Evolutionary conservation across 2,329 filamentous ascomycete genomes (phyloP).

Genomic region (Phoma sp.): DNA sequence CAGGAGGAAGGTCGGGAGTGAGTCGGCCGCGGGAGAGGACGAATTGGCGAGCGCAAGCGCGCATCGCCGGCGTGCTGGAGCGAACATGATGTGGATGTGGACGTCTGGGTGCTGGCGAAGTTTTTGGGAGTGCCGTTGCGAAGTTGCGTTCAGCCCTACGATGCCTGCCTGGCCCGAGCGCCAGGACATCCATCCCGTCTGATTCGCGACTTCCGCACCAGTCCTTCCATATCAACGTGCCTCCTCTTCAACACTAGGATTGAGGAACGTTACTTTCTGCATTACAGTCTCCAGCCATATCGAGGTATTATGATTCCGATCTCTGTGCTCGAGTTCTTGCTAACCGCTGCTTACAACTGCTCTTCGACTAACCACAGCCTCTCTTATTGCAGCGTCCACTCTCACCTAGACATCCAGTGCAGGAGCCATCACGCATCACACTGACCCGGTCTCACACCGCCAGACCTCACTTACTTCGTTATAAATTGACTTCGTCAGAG

Average conservation of each 20-base stretch:
- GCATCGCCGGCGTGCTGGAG: slow-evolving; percentile 64
- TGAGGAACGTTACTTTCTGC: background rate
- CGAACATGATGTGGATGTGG: slow-evolving; percentile 62
- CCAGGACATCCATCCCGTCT: background rate
- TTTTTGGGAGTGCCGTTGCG: slow-evolving; percentile 29
- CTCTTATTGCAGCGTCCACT: slow-evolving; percentile 18
- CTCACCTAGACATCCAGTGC: slow-evolving; percentile 20
- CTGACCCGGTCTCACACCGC: background rate
- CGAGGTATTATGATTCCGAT: too few species aligned
- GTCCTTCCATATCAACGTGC: background rate
- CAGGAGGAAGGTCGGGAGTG: slow-evolving; percentile 74
- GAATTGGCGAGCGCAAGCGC: slow-evolving; percentile 59
- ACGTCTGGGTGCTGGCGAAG: slow-evolving; percentile 20
- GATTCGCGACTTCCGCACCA: slow-evolving; percentile 12
- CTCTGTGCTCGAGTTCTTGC: too few species aligned
- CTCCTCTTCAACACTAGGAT: too few species aligned
- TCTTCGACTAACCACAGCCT: slow-evolving; percentile 14
- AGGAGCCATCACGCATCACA: slow-evolving; percentile 7
- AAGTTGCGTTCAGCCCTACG: slow-evolving; percentile 16
- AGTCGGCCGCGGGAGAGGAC: slow-evolving; percentile 51
- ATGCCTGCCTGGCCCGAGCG: background rate
- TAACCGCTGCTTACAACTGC: background rate
- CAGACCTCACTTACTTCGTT: slow-evolving; percentile 19
- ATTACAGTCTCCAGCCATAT: background rate
- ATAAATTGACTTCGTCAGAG: background rate